These are phyloP conservation scores for Penicillium sp. DNA, from an alignment of 2,329 filamentous ascomycete species.

Conservation along the genomic window DNA sequence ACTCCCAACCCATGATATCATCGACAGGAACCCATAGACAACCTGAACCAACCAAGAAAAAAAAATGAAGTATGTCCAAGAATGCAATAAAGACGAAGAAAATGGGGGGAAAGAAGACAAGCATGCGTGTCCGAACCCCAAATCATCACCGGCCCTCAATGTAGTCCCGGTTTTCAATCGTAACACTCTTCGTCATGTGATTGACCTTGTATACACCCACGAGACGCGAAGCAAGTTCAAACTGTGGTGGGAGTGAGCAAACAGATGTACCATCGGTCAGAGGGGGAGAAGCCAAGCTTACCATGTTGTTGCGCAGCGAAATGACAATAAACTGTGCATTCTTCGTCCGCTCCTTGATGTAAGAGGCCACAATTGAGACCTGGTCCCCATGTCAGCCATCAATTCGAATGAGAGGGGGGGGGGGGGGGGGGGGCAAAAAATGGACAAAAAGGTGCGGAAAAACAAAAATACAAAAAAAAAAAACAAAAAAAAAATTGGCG, in stretches of 20 bases:
- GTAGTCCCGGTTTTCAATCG: conserved; percentile 78
- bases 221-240: conserved; percentile 89
- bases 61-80: conserved; percentile 9
- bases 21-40: conserved; percentile 17
- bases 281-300: conserved; percentile 16
- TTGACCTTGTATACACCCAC: conserved; percentile 99
- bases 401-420: neutral
- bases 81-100: conserved; percentile 12
- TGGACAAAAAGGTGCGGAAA: conserved; percentile 80
- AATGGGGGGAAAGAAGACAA: conserved; percentile 4
- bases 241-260: conserved; percentile 38
- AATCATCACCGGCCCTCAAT: conserved; percentile 42
- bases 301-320: conserved; percentile 95
- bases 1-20: conserved; percentile 24
- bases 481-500: no score
- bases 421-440: no score
- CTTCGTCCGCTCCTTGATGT: conserved; percentile 98
- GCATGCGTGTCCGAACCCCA: neutral
- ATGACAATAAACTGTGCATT: conserved; percentile 99
- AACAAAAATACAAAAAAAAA: conserved; percentile 92
- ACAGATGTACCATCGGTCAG: neutral
- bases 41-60: conserved; percentile 14
- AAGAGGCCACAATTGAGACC: conserved; percentile 96
- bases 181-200: conserved; percentile 93
- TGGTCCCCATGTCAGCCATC: conserved; percentile 30